These are phyloP conservation scores for Penium margaritaceum DNA, from an alignment of 139 green algal species.

Conservation along the genomic window DNA sequence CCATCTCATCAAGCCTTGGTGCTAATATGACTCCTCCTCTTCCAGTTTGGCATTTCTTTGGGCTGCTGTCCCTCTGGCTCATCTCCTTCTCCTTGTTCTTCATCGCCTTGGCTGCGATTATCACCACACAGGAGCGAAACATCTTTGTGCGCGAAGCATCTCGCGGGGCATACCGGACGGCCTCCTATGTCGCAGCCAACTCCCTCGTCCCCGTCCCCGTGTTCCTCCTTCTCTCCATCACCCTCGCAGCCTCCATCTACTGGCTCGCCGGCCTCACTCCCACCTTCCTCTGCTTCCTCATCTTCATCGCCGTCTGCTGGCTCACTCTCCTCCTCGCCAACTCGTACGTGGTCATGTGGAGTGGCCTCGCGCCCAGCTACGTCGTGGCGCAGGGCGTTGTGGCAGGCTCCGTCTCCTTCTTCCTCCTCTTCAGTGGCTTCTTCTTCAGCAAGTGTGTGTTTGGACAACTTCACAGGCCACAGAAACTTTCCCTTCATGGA, in stretches of 20 bases:
- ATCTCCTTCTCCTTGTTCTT: neutral
- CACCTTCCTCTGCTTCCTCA: constrained; percentile 19
- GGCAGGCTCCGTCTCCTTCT: constrained; percentile 25
- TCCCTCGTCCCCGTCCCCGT: constrained; percentile 32
- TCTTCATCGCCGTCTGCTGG: constrained; percentile 26
- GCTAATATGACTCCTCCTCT: neutral
- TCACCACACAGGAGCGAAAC: constrained; percentile 25
- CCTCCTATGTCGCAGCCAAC: constrained; percentile 44
- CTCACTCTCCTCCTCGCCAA: constrained; percentile 40
- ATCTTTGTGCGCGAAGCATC: constrained; percentile 48
- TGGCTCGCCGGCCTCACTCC: constrained; percentile 29
- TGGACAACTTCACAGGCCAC: neutral
- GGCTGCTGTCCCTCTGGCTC: neutral
- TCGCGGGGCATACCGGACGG: constrained; percentile 44
- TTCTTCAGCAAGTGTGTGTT: constrained; percentile 21
- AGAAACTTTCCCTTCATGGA: neutral
- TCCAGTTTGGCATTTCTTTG: neutral
- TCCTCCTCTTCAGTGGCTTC: constrained; percentile 50
- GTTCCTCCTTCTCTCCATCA: constrained; percentile 27
- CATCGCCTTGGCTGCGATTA: no score
- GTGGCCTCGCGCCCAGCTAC: constrained; percentile 42
- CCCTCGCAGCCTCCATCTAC: constrained; percentile 20
- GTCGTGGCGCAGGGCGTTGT: constrained; percentile 38
- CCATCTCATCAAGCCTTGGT: no score
- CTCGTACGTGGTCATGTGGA: constrained; percentile 40